A percentile compares a stretch with the other conserved stretches of the same genome.
Conservation (phyloP, 129 eudicot species). For the Daucus carota region DNA sequence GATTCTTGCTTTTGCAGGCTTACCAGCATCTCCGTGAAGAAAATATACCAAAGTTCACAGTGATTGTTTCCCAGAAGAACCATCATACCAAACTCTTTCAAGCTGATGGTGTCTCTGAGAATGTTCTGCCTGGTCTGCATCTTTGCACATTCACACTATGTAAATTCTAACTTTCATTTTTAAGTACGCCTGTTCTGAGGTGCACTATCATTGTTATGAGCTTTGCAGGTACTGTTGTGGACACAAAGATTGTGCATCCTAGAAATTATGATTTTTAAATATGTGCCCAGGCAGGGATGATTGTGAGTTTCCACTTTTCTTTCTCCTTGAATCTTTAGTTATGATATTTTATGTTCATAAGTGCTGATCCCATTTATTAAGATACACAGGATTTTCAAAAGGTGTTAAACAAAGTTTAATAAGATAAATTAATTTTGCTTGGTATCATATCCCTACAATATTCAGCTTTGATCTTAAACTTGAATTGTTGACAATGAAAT, state of each 20-base stretch:
- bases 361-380: neutral
- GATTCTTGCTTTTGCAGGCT: constrained; percentile 43
- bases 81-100: constrained; percentile 74
- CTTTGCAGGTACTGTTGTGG: constrained; percentile 78
- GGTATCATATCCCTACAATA: neutral
- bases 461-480: neutral
- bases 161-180: no score
- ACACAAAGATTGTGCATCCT: constrained; percentile 78
- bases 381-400: neutral
- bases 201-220: neutral
- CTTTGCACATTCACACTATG: neutral
- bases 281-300: constrained; percentile 86
- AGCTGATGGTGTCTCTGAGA: constrained; percentile 44
- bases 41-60: constrained; percentile 77
- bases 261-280: constrained; percentile 84
- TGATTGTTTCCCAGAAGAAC: constrained; percentile 86
- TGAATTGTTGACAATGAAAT: neutral
- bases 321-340: neutral
- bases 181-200: neutral
- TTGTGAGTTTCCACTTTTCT: constrained; percentile 51
- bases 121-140: constrained; percentile 76
- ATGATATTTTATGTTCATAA: neutral
- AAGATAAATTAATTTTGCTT: neutral
- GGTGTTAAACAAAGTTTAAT: neutral
- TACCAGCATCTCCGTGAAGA: constrained; percentile 67